Base-by-base conservation (phyloP, 1,139 yeast genomes). In the Kodamaea anthophila region DNA sequence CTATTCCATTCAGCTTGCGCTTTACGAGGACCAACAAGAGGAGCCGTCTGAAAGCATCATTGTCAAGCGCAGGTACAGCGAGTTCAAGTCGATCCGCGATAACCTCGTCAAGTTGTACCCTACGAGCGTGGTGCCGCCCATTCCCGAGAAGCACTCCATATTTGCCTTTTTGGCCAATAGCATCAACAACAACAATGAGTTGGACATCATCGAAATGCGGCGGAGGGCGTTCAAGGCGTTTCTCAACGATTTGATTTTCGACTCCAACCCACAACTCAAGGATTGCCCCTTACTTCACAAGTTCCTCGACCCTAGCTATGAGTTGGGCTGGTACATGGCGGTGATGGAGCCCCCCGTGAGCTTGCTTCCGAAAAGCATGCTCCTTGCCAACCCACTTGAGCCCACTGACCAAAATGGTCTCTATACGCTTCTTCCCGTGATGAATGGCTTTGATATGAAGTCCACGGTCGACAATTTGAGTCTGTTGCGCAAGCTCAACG, bases 111-210 rank as follows among this genome's bases (percentile, higher is more conserved):
- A 59, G 41, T 50, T 72, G 26, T 70, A 58, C 39, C 79, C 78
- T 4, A 68, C 75, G 2, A 47, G 64, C 22, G 58, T 73, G 10
- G 55, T 74, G 8, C 78, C 80, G 2, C 77, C 78, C 3, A 66
- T 74, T 10, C 80, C 80, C 1, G 78, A 70, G 39, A 74, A 73
- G 39, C 80, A 74, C 41, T 65, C 78, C 1, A 40, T 74, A 5
- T 47, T 66, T 32, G 55, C 64, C 24, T 65, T 60, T 36, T 48
- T 67, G 29, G 46, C 65, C 33, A 64, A 62, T 33, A 57, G 70
- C 19, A 46, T 66, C 32, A 60, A 64, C 37, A 58, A 47, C 34
- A 42, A 60, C 28, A 57, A 59, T 30, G 73, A 66, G 35, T 35
- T 55, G 12, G 49, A 50, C 32, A 55, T 66, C 24, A 57, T 66